These are phyloP conservation scores for Yueomyces sp. DNA, from an alignment of 805 yeast genomes.

Conservation along the genomic window DNA sequence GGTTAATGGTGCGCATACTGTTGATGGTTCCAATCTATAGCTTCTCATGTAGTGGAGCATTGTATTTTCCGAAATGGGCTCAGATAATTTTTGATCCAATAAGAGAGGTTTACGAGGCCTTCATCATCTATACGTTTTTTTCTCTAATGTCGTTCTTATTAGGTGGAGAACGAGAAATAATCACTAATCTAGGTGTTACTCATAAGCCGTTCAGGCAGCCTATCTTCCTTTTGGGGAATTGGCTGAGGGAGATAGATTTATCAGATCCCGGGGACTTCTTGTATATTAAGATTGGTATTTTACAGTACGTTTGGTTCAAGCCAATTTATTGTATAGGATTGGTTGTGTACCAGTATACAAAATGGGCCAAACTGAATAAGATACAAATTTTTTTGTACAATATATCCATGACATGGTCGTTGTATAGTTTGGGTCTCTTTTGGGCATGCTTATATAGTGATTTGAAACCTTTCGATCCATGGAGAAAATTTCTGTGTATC, in stretches of 20 bases:
- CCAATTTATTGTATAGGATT: constrained; percentile 61
- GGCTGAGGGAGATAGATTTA: constrained; percentile 54
- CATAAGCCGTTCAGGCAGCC: constrained; percentile 58
- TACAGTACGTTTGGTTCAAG: constrained; percentile 93
- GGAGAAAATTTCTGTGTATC: constrained; percentile 87
- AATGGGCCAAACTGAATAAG: constrained; percentile 27
- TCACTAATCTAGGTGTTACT: constrained; percentile 50
- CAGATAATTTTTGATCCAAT: constrained; percentile 48
- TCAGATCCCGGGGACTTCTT: constrained; percentile 76
- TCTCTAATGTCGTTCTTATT: constrained; percentile 66
- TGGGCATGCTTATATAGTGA: constrained; percentile 85
- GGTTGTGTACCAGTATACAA: constrained; percentile 34
- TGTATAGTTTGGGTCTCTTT: constrained; percentile 76
- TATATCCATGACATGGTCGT: constrained; percentile 62
- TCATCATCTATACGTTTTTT: constrained; percentile 88
- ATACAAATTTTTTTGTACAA: constrained; percentile 53
- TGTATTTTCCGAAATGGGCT: constrained; percentile 34
- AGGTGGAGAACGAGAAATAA: constrained; percentile 86
- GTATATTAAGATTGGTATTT: constrained; percentile 64
- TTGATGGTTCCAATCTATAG: constrained; percentile 75
- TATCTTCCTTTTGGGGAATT: constrained; percentile 33
- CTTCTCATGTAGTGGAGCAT: constrained; percentile 46
- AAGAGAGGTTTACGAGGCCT: constrained; percentile 88
- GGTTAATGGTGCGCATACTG: constrained; percentile 71
- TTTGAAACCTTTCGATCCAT: constrained; percentile 67